Evolutionary conservation across 495 filamentous ascomycete species (phyloP).

Genomic region (Darksidea phi): DNA sequence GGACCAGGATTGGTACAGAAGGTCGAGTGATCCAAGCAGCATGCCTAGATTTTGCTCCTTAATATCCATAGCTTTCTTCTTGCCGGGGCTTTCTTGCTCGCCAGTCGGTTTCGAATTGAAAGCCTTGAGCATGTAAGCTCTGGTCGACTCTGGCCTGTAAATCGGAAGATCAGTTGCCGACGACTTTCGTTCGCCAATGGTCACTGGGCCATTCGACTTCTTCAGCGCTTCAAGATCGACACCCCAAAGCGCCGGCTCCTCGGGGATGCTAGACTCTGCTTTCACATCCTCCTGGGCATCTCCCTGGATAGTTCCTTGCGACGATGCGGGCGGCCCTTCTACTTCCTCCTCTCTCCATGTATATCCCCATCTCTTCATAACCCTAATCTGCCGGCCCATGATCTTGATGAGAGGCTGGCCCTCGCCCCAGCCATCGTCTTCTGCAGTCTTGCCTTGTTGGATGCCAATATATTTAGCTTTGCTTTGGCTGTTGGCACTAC

Average conservation of each 20-base stretch:
- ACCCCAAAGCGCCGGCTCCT: conserved; percentile 67
- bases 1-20: conserved; percentile 70
- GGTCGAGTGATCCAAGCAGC: conserved; percentile 64
- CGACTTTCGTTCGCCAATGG: conserved; percentile 23
- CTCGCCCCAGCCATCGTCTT: conserved; percentile 69
- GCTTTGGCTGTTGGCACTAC: conserved; percentile 71
- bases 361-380: conserved; percentile 76
- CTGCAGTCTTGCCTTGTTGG: conserved; percentile 63
- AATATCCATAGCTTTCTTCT: conserved; percentile 47
- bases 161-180: conserved; percentile 56
- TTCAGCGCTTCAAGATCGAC: conserved; percentile 70
- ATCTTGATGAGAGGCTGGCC: conserved; percentile 70
- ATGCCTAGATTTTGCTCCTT: conserved; percentile 66
- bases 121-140: conserved; percentile 59
- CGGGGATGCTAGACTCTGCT: conserved; percentile 5
- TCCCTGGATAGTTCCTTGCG: conserved; percentile 17
- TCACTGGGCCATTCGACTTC: conserved; percentile 41
- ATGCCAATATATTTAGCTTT: conserved; percentile 74
- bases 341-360: conserved; percentile 54
- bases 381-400: conserved; percentile 68
- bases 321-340: neutral
- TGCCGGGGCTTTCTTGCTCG: conserved; percentile 18
- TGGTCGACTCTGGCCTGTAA: conserved; percentile 62
- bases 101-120: conserved; percentile 48
- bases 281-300: conserved; percentile 37